phyloP scores from a whole-genome alignment of 495 filamentous ascomycete genomes.

The Penicillium pulvis region DNA sequence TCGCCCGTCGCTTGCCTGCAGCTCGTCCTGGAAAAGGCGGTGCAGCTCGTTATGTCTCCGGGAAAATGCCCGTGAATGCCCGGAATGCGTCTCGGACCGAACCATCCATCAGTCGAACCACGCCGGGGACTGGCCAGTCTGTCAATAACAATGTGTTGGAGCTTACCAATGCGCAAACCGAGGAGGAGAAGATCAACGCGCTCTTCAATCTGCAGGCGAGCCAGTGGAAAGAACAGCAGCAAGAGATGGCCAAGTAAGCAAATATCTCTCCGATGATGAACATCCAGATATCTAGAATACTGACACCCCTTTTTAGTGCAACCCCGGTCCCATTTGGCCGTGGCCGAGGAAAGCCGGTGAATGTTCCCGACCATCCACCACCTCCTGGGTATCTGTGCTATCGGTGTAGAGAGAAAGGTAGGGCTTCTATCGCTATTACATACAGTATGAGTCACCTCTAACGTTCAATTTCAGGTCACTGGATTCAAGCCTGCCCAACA shows the following conservation, averaged over 20 bases:
- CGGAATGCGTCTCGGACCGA: slow-evolving; percentile 79
- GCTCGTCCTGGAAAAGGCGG: slow-evolving; percentile 77
- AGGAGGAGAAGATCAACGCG: slow-evolving; percentile 87
- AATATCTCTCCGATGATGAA: background rate
- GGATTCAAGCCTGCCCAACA: slow-evolving; percentile 96
- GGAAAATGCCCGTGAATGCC: slow-evolving; percentile 91
- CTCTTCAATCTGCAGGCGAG: slow-evolving; percentile 84
- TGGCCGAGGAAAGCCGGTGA: slow-evolving; percentile 62
- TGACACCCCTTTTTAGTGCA: slow-evolving; percentile 54
- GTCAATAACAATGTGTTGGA: slow-evolving; percentile 58
- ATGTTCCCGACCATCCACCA: slow-evolving; percentile 86
- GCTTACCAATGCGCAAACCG: slow-evolving; percentile 73
- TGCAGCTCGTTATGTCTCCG: slow-evolving; percentile 93
- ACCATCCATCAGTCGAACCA: slow-evolving; percentile 52
- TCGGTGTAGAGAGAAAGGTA: slow-evolving; percentile 93
- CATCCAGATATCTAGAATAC: slow-evolving; percentile 11
- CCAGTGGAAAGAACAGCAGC: slow-evolving; percentile 84
- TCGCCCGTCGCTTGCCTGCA: slow-evolving; percentile 85
- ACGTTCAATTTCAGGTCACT: slow-evolving; percentile 62
- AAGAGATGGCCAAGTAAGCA: slow-evolving; percentile 87
- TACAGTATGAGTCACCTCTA: background rate
- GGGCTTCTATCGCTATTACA: slow-evolving; percentile 10
- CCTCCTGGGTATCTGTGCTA: slow-evolving; percentile 95
- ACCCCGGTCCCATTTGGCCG: slow-evolving; percentile 62
- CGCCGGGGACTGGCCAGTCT: slow-evolving; percentile 40